Evolutionary conservation across 306 rosid species (phyloP), one percentile per base, ranked within the genome.

Genomic region (Amphicarpaea edgeworthii): DNA sequence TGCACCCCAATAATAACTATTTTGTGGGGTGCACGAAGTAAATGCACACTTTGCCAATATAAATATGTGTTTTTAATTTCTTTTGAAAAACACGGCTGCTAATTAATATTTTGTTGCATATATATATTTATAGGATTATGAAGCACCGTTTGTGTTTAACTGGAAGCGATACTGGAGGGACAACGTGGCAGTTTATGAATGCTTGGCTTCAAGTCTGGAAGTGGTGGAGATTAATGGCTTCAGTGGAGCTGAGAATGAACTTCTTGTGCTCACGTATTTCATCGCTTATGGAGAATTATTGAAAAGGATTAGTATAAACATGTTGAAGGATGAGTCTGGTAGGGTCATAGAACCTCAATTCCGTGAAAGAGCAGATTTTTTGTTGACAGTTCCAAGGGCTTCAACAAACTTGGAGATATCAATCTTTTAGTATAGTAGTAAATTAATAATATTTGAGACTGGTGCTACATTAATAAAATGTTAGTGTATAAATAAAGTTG

Each of bases 161-260:
- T 45, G 1, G 0, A 2, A 0, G 3, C 26, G 17, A n/a, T 66
- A 45, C 19, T 80, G 84, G 84, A 21, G 0, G 0, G 28, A 34
- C 2, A 5, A 30, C 2, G 40, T 24, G 21, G 19, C 0, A 12
- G 1, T 1, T 12, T 68, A 49, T 3, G 9, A 14, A 28, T 58
- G 84, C 43, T 9, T 80, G 72, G 24, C 4, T n/a, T 8, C 3
- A 16, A 64, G 7, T 16, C 14, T 80, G 0, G 26, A 59, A 53
- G 79, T 58, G 6, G 55, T 80, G 72, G 72, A 67, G 57, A 15
- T 74, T 8, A 67, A 54, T 61, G 75, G 50, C 0, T 82, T 77
- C 3, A 63, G 7, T 16, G 82, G 75, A 1, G 12, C 42, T 6
- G 0, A 0, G 8, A 42, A 54, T 70, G 81, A 70, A 16, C 0